Conservation (phyloP, 2,329 filamentous ascomycete genomes). For the Paracorniculantispora psalliotae region DNA sequence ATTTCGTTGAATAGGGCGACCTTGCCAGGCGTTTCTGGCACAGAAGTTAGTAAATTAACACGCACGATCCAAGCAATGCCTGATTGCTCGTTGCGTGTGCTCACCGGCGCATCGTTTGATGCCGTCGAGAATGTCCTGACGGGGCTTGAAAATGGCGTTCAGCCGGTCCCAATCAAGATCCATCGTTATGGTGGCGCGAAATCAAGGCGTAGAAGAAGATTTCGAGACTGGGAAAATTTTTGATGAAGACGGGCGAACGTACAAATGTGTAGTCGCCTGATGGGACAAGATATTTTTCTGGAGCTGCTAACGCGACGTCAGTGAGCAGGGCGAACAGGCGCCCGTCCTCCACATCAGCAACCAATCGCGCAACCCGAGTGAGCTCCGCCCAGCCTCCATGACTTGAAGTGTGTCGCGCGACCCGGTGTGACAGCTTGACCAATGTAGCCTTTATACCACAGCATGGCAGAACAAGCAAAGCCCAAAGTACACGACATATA, state of each 20-base stretch:
- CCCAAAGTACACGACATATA: too few species aligned
- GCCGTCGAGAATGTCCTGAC: constrained; percentile 51
- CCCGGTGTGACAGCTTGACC: too few species aligned
- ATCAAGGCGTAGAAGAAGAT: not conserved
- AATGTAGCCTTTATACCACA: too few species aligned
- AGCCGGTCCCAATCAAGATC: constrained; percentile 47
- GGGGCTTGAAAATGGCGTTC: constrained; percentile 47
- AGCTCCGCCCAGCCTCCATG: not conserved
- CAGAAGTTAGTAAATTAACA: not conserved
- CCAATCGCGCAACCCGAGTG: not conserved
- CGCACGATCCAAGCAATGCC: not conserved
- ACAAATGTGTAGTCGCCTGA: not conserved
- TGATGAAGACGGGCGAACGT: not conserved
- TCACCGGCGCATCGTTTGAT: constrained; percentile 51
- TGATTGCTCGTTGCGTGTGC: constrained; percentile 13
- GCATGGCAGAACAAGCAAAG: too few species aligned
- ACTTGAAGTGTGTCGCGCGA: not conserved
- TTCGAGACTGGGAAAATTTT: not conserved
- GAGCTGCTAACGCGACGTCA: constrained; percentile 8
- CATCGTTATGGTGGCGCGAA: constrained; percentile 32
- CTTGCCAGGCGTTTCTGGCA: constrained; percentile 44
- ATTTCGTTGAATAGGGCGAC: constrained; percentile 54
- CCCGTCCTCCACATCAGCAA: not conserved
- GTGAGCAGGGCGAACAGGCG: not conserved
- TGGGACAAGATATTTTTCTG: not conserved